Evolutionary conservation across 176 grass and related monocot genomes (phyloP), one percentile per base, ranked within the genome.

Genomic region (Paspalum notatum): DNA sequence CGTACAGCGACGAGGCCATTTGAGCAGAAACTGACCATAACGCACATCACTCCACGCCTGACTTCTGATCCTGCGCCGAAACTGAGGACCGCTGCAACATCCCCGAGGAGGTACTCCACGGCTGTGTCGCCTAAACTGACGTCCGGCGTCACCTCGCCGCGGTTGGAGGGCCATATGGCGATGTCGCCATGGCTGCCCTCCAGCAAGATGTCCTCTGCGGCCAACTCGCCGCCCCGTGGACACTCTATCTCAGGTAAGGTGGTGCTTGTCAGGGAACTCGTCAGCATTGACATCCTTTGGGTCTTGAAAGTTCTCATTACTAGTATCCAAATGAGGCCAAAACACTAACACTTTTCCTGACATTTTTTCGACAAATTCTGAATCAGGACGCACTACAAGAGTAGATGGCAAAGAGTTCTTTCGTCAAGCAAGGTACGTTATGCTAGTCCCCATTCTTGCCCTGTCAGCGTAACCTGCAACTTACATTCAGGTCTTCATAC

Each of bases 391-490:
- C 45, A 66, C 75, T 25, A 86, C 90, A 22, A 79, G 88, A 74
- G 87, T 99, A 27, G 96, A 95, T 86, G 92, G 96, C 16, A 95
- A 99, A 69, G 92, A 99, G 87, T 99, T 99, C 90, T 99, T 99
- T 77, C 90, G 92, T 62, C 96, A 93, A 68, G 96, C 90, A 57
- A 95, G 96, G 96, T 91, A 32, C 32, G 32, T 32, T 32, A 61
- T 51, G 81, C 47, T 43, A 56, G 21, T 78, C 37, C 45, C 62
- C 49, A 38, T 55, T 10, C n/a, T 40, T 41, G 54, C 42, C 42
- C 14, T 68, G 13, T 32, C 3, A 32, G 32, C 32, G 32, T 32
- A 32, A 38, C 39, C 82, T 56, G 32, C 39, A 70, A 41, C 21
- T 15, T 12, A 12, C 4, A 21, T 51, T 4, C 5, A 40, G 9